Evolutionary conservation across 2,329 filamentous ascomycete species (phyloP).

Genomic region (Zelopaecilomyces penicillatus): DNA sequence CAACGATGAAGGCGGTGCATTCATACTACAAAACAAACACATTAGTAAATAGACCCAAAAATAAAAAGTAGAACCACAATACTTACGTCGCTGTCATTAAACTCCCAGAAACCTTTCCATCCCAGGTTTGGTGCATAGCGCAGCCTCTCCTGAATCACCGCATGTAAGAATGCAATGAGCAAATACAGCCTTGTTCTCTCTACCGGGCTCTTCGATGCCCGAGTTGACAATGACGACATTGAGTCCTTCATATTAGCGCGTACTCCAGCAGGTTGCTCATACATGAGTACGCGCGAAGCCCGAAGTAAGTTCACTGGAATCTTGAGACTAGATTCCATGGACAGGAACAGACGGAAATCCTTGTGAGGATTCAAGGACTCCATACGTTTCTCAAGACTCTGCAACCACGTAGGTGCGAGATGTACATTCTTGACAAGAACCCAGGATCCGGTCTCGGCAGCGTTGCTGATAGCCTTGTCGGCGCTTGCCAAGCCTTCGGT

Average conservation of each 20-base stretch:
- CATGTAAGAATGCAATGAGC: slow-evolving; percentile 87
- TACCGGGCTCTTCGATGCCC: slow-evolving; percentile 73
- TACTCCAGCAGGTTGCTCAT: slow-evolving; percentile 94
- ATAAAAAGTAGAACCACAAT: neutral
- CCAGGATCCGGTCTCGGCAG: slow-evolving; percentile 87
- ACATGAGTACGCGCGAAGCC: slow-evolving; percentile 90
- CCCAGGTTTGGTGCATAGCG: slow-evolving; percentile 89
- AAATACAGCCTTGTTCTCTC: slow-evolving; percentile 87
- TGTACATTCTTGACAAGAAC: slow-evolving; percentile 99
- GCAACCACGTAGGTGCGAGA: slow-evolving; percentile 88
- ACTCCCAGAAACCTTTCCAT: slow-evolving; percentile 99
- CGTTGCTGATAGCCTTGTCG: slow-evolving; percentile 90
- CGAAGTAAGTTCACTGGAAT: slow-evolving; percentile 94
- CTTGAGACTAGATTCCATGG: slow-evolving; percentile 94
- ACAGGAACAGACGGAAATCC: slow-evolving; percentile 91
- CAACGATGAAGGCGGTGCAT: slow-evolving; percentile 92
- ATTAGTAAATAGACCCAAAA: slow-evolving; percentile 6
- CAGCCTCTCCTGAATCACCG: slow-evolving; percentile 87
- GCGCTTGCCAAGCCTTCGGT: slow-evolving; percentile 87
- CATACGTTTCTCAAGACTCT: slow-evolving; percentile 94
- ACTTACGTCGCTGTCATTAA: slow-evolving; percentile 97
- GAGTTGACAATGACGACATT: slow-evolving; percentile 68
- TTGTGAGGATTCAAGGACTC: slow-evolving; percentile 88
- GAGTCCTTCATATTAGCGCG: slow-evolving; percentile 99
- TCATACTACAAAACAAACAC: slow-evolving; percentile 58